phyloP scores from a whole-genome alignment of 768 basidiomycete genomes.

The Russula olivacea region DNA sequence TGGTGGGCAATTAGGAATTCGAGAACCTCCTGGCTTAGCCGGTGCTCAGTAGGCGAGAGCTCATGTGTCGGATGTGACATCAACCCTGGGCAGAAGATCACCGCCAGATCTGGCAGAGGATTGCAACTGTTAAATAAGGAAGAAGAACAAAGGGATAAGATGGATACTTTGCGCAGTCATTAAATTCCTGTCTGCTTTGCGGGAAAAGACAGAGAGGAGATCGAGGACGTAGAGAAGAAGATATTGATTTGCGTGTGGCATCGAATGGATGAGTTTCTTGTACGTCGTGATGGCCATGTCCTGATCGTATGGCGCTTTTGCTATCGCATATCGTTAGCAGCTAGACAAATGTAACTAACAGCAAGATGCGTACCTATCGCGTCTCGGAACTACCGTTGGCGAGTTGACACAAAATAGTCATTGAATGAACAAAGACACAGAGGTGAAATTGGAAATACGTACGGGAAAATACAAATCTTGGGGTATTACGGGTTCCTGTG shows the following conservation, averaged over 20 bases:
- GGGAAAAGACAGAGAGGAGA: slow-evolving; percentile 89
- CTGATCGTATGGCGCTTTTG: slow-evolving; percentile 60
- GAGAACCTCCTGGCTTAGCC: slow-evolving; percentile 81
- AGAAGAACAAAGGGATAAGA: too few species aligned
- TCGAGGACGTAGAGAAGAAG: slow-evolving; percentile 97
- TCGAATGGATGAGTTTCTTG: slow-evolving; percentile 73
- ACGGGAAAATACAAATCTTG: slow-evolving; percentile 83
- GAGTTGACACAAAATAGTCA: not conserved
- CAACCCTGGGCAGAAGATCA: slow-evolving; percentile 94
- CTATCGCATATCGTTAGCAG: slow-evolving; percentile 35
- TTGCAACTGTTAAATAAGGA: not conserved
- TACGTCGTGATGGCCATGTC: slow-evolving; percentile 73
- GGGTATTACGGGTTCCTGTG: slow-evolving; percentile 91
- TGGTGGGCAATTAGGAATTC: slow-evolving; percentile 97
- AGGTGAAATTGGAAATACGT: slow-evolving; percentile 33
- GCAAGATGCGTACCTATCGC: slow-evolving; percentile 50
- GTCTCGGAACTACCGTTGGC: slow-evolving; percentile 60
- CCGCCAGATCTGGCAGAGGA: slow-evolving; percentile 68
- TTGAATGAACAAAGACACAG: not conserved
- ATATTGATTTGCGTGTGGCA: slow-evolving; percentile 90
- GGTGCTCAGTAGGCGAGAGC: slow-evolving; percentile 79
- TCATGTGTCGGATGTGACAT: slow-evolving; percentile 87
- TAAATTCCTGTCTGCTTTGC: slow-evolving; percentile 84
- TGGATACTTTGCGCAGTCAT: slow-evolving; percentile 91
- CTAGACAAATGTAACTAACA: not conserved